phyloP scores from a whole-genome alignment of 148 eudicot species.

The Gaultheria prostrata region DNA sequence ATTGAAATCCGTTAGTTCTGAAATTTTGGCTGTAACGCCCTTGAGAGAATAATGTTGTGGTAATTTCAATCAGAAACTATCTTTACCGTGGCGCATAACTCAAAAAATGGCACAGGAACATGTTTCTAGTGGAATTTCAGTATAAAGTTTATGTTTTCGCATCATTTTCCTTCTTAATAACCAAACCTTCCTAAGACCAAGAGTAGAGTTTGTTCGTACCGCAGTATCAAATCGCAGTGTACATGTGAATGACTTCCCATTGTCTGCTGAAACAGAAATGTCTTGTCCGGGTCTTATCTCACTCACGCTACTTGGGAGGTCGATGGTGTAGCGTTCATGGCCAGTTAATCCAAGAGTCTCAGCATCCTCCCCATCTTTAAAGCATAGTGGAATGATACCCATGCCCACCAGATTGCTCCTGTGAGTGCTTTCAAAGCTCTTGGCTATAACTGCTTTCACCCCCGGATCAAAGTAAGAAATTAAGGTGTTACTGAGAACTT shows the following conservation, averaged over 20 bases:
- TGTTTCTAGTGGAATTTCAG: not conserved
- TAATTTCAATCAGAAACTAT: too few relatives aligned
- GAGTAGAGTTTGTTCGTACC: slow-evolving; percentile 20
- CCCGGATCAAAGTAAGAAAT: not conserved
- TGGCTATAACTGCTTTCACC: slow-evolving; percentile 39
- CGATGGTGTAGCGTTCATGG: slow-evolving; percentile 21
- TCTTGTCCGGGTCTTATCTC: slow-evolving; percentile 18
- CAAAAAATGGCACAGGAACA: too few relatives aligned
- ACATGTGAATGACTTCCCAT: slow-evolving; percentile 38
- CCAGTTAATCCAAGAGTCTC: slow-evolving; percentile 33
- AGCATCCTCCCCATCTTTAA: slow-evolving; percentile 42
- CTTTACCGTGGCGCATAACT: too few relatives aligned
- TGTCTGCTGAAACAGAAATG: slow-evolving; percentile 29
- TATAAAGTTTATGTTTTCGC: not conserved
- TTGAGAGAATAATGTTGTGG: too few relatives aligned
- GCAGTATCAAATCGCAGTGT: slow-evolving; percentile 37
- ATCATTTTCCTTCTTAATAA: not conserved
- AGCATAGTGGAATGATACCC: slow-evolving; percentile 42
- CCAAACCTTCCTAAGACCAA: not conserved
- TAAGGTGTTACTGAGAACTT: not conserved
- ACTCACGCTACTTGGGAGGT: slow-evolving; percentile 12
- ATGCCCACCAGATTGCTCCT: slow-evolving; percentile 41
- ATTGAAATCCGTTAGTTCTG: too few relatives aligned
- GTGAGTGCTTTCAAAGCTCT: slow-evolving; percentile 40
- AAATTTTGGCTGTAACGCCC: too few relatives aligned